phyloP scores from a whole-genome alignment of 192 early-diverging fungal species.

The Linnemannia hyalina region DNA sequence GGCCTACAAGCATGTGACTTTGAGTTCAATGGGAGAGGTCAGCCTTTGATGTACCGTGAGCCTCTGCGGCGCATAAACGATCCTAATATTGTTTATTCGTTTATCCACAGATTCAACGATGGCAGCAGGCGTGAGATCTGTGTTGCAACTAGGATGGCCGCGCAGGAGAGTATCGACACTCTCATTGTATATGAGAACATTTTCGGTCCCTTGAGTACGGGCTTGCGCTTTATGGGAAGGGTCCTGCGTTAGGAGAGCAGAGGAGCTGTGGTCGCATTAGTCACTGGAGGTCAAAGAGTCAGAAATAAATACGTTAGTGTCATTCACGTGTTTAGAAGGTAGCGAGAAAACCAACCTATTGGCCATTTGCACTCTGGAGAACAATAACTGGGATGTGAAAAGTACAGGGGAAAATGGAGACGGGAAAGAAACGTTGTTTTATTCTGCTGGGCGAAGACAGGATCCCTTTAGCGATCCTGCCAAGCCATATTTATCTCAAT shows the following conservation, averaged over 20 bases:
- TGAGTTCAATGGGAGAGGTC: constrained; percentile 5
- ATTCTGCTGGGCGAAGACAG: too few species aligned
- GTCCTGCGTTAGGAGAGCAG: not conserved
- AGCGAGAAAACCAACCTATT: not conserved
- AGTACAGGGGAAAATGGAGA: too few species aligned
- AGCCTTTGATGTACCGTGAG: constrained; percentile 4
- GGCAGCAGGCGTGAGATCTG: constrained; percentile 8
- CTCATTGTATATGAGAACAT: constrained; percentile 6
- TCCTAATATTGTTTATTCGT: not conserved
- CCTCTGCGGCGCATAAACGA: not conserved
- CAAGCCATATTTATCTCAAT: too few species aligned
- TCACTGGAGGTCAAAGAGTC: not conserved
- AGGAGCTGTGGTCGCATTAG: not conserved
- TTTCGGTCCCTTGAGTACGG: not conserved
- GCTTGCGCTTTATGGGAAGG: not conserved
- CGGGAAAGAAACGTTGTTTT: too few species aligned
- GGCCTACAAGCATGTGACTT: too few species aligned
- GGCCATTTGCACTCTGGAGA: not conserved
- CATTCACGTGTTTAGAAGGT: not conserved
- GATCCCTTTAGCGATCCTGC: too few species aligned
- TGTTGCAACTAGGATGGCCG: constrained; percentile 10
- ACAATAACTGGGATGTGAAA: not conserved
- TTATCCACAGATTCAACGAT: constrained; percentile 4
- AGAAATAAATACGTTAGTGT: not conserved
- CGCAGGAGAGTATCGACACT: constrained; percentile 9